Evolutionary conservation across 1,284 basidiomycete species (phyloP), one percentile per base, ranked within the genome.

Genomic region (Thelephora terrestris): DNA sequence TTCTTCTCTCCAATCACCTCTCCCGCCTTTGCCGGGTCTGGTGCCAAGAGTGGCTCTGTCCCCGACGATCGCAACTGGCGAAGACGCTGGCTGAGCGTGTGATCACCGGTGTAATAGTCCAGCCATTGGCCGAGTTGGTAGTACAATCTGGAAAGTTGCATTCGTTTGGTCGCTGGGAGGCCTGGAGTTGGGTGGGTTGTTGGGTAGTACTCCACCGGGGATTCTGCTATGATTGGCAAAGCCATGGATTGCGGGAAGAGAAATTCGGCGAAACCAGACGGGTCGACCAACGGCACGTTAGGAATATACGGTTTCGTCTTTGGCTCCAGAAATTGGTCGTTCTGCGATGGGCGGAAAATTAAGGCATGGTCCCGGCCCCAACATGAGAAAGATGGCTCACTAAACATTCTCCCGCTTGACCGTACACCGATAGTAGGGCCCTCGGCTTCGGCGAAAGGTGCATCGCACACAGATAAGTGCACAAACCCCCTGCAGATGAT

Each of bases 401-500:
- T 50, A 82, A 56, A 49, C 78, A 69, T 49, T 81, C 62, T 0
- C 79, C 81, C 17, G 80, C 80, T 71, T 78, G 74, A 0, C 74
- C 78, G 58, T 83, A 84, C 55, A 84, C 52, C 1, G 74, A 75
- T 1, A 83, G 52, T 1, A 82, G 50, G 0, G 71, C 78, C 50
- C 65, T 74, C 0, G 78, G 79, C 50, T 68, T 75, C 0, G 78
- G 79, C 0, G 56, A 54, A 0, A 63, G 68, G 55, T 81, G 72
- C 35, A 71, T 64, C 5, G 73, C 79, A 23, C 78, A 75, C 16
- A 83, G 66, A 57, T 81, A 82, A 1, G 78, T 75, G 52, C 78
- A 79, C n/a, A 76, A 62, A 0, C 78, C 78, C 14, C 81, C 82
- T 1, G 79, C 73, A 53, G 79, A 82, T 14, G 71, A 70, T 1